Evolutionary conservation across 192 early-diverging fungal genomes (phyloP), one percentile per base, ranked within the genome.

Genomic region (Umbelopsis sp.): DNA sequence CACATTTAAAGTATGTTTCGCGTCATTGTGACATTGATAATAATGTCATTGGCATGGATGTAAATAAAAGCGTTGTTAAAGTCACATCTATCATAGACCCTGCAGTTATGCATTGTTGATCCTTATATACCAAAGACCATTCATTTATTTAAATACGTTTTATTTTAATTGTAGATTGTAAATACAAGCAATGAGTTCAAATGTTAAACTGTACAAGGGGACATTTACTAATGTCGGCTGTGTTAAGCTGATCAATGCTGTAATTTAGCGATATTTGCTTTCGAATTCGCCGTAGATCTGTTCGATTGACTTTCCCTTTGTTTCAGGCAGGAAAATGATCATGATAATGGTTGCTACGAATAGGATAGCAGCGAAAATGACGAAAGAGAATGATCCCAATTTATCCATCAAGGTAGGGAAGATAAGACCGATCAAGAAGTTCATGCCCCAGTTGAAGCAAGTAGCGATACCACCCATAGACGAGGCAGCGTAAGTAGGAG

Each of bases 401-500:
- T 25, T 67, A 4, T 70, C 47, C 64, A 68, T 78, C 15, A 81
- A 23, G 1, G 74, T 65, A 41, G 78, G 80, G 72, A 86, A 86
- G 46, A 81, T 21, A 37, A 80, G 67, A 33, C 78, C 74, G 33
- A 83, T 75, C 18, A 86, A 8, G 67, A 86, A 83, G 71, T 86
- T 86, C 21, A 75, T 75, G 12, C 68, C 35, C 88, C 93, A 96
- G 73, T 95, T 94, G 13, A 91, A 78, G 6, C 82, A 84, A 4
- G 90, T 93, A 41, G 92, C 90, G 18, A 93, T 74, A 7, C 89
- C 84, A 1, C 89, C 87, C 33, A 91, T 88, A 12, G 91, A 74
- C 1, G 91, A 89, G 46, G 91, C 83, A 0, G 91, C 92, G 68
- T 91, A 91, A 7, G 86, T 83, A 1, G 95, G 93, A 13, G 90